Base-by-base conservation (phyloP, 2,329 filamentous ascomycete species). In the Alternaria arbusti region DNA sequence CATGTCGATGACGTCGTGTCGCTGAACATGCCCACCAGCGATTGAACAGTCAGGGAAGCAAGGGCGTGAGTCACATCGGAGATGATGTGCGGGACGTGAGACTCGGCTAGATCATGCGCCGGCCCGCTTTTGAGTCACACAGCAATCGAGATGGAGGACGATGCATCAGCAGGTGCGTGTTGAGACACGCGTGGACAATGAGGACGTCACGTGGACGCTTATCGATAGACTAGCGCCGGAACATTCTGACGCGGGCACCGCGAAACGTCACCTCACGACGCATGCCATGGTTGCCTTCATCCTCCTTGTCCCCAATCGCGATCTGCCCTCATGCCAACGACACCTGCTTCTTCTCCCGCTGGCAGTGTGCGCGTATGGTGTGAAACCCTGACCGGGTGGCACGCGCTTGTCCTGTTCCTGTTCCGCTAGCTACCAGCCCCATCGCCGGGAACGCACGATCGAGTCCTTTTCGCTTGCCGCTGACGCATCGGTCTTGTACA, bases 211-310 rank as follows among this genome's bases (percentile, higher is more conserved):
- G 49, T 52, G 49, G 15, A 12, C 13, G 1, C 5, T 58, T 63
- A 63, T 59, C 63, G 59, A 64, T 58, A 56, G 32, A 23, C 54
- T 65, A 65, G 50, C 51, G 59, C 55, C 46, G 55, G 55, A 62
- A 49, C n/a, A 40, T 44, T 55, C 20, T 46, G 22, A 32, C 30
- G 20, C 49, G 12, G 20, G 28, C 40, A n/a, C 59, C 55, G 55
- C 22, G 6, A 63, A 65, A 65, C 55, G 51, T 65, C 59, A 62
- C 55, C 40, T 45, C 28, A 50, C 40, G 57, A 52, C 43, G 32
- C 46, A 51, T 40, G 28, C 63, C 63, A 52, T 59, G 28, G 50
- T 47, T 56, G 54, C 50, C 54, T 50, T 49, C 43, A n/a, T 40
- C 32, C 54, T 17, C 30, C 61, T 44, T 26, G 13, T 17, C 8